Conservation (phyloP, 1,139 yeast genomes). For the Saccharomyces pastorianus region DNA sequence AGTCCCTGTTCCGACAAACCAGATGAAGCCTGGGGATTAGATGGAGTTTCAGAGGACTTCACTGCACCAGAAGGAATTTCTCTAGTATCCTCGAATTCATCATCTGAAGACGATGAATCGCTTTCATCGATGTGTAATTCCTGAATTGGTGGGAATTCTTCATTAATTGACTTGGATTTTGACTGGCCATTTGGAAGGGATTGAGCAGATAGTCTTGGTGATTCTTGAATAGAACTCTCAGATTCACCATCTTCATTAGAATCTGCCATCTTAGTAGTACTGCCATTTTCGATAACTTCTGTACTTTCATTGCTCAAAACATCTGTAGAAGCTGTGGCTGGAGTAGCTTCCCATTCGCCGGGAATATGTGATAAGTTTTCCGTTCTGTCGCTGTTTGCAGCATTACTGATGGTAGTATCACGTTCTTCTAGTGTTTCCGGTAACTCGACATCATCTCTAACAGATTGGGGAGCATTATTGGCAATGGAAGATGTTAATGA, state of each 20-base stretch:
- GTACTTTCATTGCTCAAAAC: neutral
- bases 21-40: neutral
- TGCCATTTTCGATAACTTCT: neutral
- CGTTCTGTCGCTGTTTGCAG: conserved; percentile 10
- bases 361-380: conserved; percentile 12
- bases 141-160: conserved; percentile 66
- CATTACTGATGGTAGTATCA: conserved; percentile 4
- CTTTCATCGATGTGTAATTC: conserved; percentile 58
- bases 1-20: neutral
- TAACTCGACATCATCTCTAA: conserved; percentile 32
- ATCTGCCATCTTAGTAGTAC: neutral
- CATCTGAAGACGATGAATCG: conserved; percentile 41
- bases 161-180: conserved; percentile 23
- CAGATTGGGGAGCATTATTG: conserved; percentile 85
- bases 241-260: conserved; percentile 6
- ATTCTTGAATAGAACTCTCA: conserved; percentile 12
- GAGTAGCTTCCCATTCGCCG: conserved; percentile 15
- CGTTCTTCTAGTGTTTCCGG: conserved; percentile 16
- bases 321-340: conserved; percentile 2
- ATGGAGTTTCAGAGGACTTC: neutral
- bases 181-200: too few relatives aligned
- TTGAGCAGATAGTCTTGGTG: conserved; percentile 6
- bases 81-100: conserved; percentile 14
- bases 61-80: conserved; percentile 7
- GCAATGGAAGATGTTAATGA: conserved; percentile 86